phyloP scores from a whole-genome alignment of 441 rosid genomes.

The Sinapis alba region DNA sequence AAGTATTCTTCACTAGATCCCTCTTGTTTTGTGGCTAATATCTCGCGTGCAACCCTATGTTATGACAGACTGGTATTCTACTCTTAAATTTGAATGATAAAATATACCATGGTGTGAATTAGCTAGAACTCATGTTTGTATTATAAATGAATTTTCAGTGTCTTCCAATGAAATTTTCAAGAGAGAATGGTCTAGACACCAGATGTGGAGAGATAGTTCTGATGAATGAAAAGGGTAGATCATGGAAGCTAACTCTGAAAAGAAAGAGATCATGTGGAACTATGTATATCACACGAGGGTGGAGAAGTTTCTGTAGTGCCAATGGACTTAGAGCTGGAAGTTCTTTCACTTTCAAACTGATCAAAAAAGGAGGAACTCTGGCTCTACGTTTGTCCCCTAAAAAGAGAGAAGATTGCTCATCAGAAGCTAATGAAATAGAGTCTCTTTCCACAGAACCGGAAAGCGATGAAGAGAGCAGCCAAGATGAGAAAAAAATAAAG shows the following conservation, averaged over 20 bases:
- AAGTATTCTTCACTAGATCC: neutral
- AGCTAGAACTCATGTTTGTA: neutral
- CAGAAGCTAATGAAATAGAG: neutral
- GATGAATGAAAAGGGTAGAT: neutral
- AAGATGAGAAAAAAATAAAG: neutral
- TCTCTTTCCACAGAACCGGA: neutral
- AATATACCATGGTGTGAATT: neutral
- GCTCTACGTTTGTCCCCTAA: neutral
- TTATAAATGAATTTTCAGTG: neutral
- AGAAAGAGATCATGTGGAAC: neutral
- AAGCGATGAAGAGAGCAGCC: constrained; percentile 1
- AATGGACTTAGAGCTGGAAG: constrained; percentile 25
- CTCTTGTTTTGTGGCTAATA: constrained; percentile 19
- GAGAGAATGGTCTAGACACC: constrained; percentile 5
- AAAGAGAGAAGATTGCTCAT: neutral
- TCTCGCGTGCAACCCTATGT: neutral
- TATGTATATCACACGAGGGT: constrained; percentile 15
- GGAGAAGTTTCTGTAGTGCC: constrained; percentile 12
- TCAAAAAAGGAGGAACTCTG: neutral
- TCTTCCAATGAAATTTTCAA: neutral
- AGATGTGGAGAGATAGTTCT: constrained; percentile 8
- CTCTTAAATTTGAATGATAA: neutral
- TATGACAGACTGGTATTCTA: constrained; percentile 24
- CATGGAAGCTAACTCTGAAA: neutral
- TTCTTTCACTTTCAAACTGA: constrained; percentile 23